A percentile compares a stretch with the other conserved stretches of the same genome.
Evolutionary conservation across 257 asterid genomes (phyloP).

Genomic region (Capsicum rhomboideum): DNA sequence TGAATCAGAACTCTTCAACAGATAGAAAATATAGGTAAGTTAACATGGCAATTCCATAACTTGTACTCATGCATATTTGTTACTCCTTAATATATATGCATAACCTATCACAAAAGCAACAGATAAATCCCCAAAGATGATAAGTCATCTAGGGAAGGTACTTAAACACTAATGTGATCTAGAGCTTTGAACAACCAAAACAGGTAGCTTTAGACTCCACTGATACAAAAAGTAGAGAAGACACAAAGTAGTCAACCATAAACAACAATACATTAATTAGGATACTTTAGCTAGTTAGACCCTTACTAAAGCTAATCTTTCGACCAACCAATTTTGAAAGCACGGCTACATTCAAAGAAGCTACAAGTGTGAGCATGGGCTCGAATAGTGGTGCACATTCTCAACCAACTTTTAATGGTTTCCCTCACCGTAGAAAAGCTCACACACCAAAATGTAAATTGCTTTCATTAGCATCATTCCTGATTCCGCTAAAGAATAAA

Average conservation of each 20-base stretch:
- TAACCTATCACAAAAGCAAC: neutral
- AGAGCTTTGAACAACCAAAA: neutral
- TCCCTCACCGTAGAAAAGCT: neutral
- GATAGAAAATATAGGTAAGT: neutral
- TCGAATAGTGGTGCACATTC: neutral
- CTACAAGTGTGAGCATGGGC: neutral
- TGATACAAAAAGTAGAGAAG: neutral
- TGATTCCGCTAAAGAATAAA: neutral
- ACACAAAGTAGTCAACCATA: neutral
- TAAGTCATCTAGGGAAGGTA: neutral
- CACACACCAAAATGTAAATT: neutral
- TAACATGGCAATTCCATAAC: neutral
- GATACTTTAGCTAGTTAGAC: neutral
- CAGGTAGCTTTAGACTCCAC: neutral
- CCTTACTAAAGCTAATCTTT: neutral
- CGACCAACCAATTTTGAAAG: neutral
- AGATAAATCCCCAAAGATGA: neutral
- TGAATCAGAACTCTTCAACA: neutral
- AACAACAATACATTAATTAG: neutral
- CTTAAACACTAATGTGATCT: neutral
- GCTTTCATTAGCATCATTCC: neutral
- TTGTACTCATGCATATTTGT: neutral
- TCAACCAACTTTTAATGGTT: neutral
- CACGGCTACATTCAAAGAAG: neutral
- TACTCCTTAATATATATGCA: neutral